phyloP scores from a whole-genome alignment of 2,329 filamentous ascomycete species.

The Grosmannia clavigera region DNA sequence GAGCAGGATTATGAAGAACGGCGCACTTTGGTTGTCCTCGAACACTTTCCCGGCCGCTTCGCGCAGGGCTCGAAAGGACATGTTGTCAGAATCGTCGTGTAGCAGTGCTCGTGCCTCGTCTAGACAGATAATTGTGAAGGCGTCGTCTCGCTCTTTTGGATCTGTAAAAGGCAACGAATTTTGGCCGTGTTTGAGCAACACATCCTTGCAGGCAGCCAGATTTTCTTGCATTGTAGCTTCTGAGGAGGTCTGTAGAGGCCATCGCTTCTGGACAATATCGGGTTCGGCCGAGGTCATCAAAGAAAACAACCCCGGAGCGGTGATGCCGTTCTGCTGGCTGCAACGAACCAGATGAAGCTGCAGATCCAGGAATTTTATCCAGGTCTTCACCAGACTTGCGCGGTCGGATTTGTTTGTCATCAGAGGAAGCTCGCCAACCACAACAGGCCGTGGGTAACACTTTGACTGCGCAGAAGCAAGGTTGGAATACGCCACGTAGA shows the following conservation, averaged over 20 bases:
- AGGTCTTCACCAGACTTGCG: too few species aligned
- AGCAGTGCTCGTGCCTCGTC: neutral
- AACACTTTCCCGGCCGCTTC: neutral
- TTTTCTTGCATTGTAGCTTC: too few species aligned
- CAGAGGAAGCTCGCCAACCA: neutral
- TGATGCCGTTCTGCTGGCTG: too few species aligned
- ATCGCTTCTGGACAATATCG: too few species aligned
- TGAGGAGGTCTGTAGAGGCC: too few species aligned
- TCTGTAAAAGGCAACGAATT: neutral
- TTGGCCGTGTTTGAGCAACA: neutral
- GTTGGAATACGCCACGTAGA: neutral
- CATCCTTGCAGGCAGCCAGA: too few species aligned
- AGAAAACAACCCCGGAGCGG: too few species aligned
- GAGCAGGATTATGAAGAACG: neutral
- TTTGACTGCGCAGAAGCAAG: neutral
- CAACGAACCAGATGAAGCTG: too few species aligned
- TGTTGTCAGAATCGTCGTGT: too few species aligned
- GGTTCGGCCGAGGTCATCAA: too few species aligned
- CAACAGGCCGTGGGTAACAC: neutral
- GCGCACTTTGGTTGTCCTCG: neutral
- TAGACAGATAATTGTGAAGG: neutral
- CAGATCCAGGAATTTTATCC: too few species aligned
- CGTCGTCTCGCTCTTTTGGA: neutral
- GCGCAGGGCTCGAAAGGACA: neutral
- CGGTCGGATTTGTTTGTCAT: neutral